Base-by-base conservation (phyloP, 352 stramenopile species). In the Pythium scleroteichum region DNA sequence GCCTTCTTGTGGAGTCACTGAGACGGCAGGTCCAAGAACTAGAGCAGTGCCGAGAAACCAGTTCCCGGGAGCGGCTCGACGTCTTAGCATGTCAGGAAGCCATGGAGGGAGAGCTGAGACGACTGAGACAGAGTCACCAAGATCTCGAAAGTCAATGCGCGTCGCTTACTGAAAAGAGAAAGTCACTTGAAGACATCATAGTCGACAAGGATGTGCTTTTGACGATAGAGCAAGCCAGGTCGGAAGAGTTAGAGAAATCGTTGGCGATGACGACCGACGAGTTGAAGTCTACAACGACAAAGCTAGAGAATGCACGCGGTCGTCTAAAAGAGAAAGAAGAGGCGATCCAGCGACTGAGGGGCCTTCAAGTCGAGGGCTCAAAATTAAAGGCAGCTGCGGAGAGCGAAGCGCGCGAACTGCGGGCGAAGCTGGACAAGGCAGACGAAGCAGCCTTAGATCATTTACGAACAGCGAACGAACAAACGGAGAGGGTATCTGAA, bases 1-100 rank as follows among this genome's bases (percentile, higher is more conserved):
- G 75, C 9, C 68, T 60, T 22, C 71, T 56, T 9, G 59, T 82
- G 7, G 61, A 56, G 3, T 44, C 71, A 10, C 38, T 86, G 26
- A 67, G 71, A 59, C 59, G 69, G 38, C 71, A 87, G 8, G 32
- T 87, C 6, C 39, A 65, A 26, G 62, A 50, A 0, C 29, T 84
- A 0, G 56, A 80, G 27, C 54, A 78, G 27, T 64, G 27, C 14
- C 20, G 58, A 7, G 58, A 65, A 14, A 27, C 26, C n/a, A 54
- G 17, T 42, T 27, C 5, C 3, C 55, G 29, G 1, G 45, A 62
- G 55, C 33, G 22, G 1, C 5, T 50, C 8, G 35, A 55, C 24
- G 3, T 44, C 14, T 24, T 13, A 44, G 24, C 19, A 6, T 40
- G 32, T 41, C 55, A 62, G 10, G 33, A 62, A n/a, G 55, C 45